A percentile compares a stretch with the other conserved stretches of the same genome.
phyloP scores from a whole-genome alignment of 2,329 filamentous ascomycete species.

The Ilyonectria sp. region DNA sequence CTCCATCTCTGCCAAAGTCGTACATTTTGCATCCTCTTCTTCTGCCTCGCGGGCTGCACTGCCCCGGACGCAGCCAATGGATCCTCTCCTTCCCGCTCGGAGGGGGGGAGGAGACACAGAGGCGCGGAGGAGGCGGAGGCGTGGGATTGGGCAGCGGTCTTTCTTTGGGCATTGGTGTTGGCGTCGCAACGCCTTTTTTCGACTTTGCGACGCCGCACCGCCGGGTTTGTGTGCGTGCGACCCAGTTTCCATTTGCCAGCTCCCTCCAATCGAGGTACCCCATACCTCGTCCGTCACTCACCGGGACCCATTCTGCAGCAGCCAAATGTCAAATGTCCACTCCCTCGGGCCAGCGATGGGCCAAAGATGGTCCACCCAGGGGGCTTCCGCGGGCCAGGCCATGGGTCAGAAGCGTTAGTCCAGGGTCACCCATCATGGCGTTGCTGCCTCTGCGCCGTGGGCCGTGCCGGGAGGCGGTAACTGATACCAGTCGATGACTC shows the following conservation, averaged over 20 bases:
- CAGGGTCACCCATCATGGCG: conserved; percentile 23
- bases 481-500: conserved; percentile 28
- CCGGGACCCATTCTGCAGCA: conserved; percentile 36
- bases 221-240: conserved; percentile 46
- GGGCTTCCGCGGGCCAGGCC: conserved; percentile 11
- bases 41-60: conserved; percentile 29
- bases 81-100: conserved; percentile 12
- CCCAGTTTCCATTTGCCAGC: conserved; percentile 45
- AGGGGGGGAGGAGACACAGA: conserved; percentile 23
- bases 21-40: conserved; percentile 13
- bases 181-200: conserved; percentile 46
- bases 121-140: conserved; percentile 32
- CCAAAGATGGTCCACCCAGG: conserved; percentile 3
- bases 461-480: conserved; percentile 25
- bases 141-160: conserved; percentile 48
- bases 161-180: conserved; percentile 43
- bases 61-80: conserved; percentile 27
- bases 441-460: conserved; percentile 6
- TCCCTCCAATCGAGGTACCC: conserved; percentile 39
- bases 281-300: conserved; percentile 27
- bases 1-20: conserved; percentile 11
- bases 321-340: conserved; percentile 36
- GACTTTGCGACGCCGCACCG: conserved; percentile 45
- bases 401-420: conserved; percentile 12
- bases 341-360: conserved; percentile 29